A percentile compares a stretch with the other conserved stretches of the same genome.
Conservation (phyloP, 805 yeast genomes). For the Danielozyma ontarioensis region DNA sequence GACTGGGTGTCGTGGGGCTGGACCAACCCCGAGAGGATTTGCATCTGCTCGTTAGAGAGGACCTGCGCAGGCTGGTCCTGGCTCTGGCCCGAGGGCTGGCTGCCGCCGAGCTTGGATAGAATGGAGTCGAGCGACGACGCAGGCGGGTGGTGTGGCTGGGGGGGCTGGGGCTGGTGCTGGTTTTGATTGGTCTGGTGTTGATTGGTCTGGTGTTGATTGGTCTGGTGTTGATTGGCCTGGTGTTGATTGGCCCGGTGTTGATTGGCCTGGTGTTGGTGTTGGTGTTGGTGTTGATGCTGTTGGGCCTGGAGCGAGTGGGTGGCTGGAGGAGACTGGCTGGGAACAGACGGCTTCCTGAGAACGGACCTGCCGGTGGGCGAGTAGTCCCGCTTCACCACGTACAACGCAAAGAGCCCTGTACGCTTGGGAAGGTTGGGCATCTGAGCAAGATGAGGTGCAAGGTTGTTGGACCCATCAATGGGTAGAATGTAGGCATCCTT, state of each 20-base stretch:
- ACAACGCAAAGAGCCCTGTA: conserved; percentile 29
- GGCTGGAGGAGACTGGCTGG: no score
- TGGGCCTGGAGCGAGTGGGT: background rate
- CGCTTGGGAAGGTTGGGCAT: background rate
- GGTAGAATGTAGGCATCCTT: conserved; percentile 63
- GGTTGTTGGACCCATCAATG: conserved; percentile 8
- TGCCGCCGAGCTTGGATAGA: conserved; percentile 22
- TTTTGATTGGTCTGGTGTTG: conserved; percentile 1
- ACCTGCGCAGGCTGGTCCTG: no score
- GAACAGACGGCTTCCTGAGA: no score
- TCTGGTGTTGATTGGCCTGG: no score
- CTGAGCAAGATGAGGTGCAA: background rate
- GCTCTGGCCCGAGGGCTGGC: no score
- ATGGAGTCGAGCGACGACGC: conserved; percentile 22
- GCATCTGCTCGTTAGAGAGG: no score
- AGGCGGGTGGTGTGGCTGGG: conserved; percentile 3
- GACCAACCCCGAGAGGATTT: no score
- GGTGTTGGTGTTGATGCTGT: background rate
- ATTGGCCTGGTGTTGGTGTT: conserved; percentile 1
- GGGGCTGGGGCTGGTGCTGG: background rate
- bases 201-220: no score
- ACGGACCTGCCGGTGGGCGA: conserved; percentile 13
- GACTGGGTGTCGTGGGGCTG: no score
- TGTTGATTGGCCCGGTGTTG: conserved; percentile 1
- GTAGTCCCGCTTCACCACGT: conserved; percentile 34